Conservation (phyloP, 805 yeast genomes). For the Wickerhamiella occidentalis region DNA sequence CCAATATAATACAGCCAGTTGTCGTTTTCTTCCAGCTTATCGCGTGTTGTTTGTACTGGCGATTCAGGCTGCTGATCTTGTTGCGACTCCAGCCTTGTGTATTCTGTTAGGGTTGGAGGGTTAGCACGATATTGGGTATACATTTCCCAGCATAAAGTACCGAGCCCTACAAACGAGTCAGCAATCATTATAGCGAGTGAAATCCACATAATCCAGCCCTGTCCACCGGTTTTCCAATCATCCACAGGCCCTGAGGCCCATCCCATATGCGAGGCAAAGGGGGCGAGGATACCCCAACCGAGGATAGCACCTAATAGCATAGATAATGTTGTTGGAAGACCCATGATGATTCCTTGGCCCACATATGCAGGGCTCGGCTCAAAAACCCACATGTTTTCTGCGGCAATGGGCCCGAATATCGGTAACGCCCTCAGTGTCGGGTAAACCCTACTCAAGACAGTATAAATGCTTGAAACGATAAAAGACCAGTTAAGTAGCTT, state of each 20-base stretch:
- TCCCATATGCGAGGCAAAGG: constrained; percentile 49
- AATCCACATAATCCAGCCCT: constrained; percentile 96
- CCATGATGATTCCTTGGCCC: constrained; percentile 98
- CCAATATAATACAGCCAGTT: constrained; percentile 19
- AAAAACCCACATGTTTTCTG: constrained; percentile 69
- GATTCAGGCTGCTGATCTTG: not conserved
- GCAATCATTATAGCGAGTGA: constrained; percentile 87
- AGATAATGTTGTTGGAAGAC: constrained; percentile 75
- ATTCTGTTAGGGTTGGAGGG: not conserved
- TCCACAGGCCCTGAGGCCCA: constrained; percentile 90
- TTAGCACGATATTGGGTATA: not conserved
- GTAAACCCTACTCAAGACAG: constrained; percentile 56
- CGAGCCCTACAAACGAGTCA: constrained; percentile 63
- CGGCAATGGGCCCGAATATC: constrained; percentile 54
- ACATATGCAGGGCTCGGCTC: constrained; percentile 96
- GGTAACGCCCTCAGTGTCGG: constrained; percentile 64
- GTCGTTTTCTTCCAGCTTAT: constrained; percentile 9
- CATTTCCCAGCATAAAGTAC: constrained; percentile 5
- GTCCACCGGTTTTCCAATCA: constrained; percentile 89
- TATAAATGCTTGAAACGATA: constrained; percentile 54
- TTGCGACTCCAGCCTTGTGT: not conserved
- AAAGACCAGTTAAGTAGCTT: constrained; percentile 51
- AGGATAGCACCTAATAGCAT: constrained; percentile 82
- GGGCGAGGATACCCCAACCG: constrained; percentile 92
- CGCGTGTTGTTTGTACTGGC: not conserved